These are phyloP conservation scores for Linanthus parryae DNA, from an alignment of 148 eudicot species.

Conservation along the genomic window DNA sequence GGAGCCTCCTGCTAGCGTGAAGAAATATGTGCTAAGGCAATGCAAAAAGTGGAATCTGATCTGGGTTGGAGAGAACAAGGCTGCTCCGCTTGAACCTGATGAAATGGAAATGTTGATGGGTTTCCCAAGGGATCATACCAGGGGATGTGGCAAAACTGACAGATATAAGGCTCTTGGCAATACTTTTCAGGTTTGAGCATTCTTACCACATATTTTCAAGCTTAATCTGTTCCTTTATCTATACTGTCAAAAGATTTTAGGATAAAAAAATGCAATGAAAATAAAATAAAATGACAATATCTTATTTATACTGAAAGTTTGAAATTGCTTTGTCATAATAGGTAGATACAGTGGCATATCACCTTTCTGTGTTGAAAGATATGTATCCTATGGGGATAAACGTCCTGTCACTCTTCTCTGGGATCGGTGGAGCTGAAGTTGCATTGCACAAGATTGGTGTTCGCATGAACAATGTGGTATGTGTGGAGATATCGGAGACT, in stretches of 20 bases:
- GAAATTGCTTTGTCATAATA: conserved; percentile 5
- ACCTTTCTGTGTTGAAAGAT: conserved; percentile 37
- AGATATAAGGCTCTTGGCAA: conserved; percentile 75
- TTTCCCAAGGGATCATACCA: conserved; percentile 70
- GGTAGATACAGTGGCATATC: conserved; percentile 91
- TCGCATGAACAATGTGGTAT: conserved; percentile 32
- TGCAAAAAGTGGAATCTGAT: conserved; percentile 79
- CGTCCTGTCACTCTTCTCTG: conserved; percentile 40
- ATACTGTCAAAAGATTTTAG: neutral
- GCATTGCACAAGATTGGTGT: conserved; percentile 35
- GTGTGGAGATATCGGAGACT: conserved; percentile 22
- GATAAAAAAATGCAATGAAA: neutral
- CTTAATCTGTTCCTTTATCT: no score
- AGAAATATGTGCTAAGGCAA: conserved; percentile 39
- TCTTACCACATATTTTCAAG: no score
- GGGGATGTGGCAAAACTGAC: conserved; percentile 76
- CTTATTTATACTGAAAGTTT: neutral
- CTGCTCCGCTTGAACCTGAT: conserved; percentile 82
- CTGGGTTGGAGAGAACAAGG: conserved; percentile 80
- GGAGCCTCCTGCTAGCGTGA: conserved; percentile 47
- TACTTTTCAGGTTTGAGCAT: conserved; percentile 71
- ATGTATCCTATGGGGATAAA: conserved; percentile 31
- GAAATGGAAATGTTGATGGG: conserved; percentile 79
- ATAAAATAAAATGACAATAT: no score
- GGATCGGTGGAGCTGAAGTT: conserved; percentile 46